Base-by-base conservation (phyloP, 1,139 yeast genomes). In the Taphrina communis region DNA sequence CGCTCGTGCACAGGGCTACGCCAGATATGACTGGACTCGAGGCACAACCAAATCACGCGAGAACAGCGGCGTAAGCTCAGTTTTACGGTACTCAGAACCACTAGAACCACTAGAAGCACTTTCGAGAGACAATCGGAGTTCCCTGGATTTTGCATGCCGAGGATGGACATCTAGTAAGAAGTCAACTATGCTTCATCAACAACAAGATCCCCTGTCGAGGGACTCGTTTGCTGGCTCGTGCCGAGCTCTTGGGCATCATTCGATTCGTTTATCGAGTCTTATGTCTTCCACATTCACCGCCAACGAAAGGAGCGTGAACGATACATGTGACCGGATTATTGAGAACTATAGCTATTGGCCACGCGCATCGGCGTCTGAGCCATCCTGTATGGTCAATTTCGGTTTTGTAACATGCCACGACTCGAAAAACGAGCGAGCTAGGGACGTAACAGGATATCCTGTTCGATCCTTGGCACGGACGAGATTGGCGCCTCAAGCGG, bases 301-400 rank as follows among this genome's bases (percentile, higher is more conserved):
- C 2, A 50, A 50, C n/a, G 12, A 21, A 8, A 50, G 2, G 53
- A 50, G 53, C 19, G 53, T 50, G 31, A 50, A 50, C 12, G 53
- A 50, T n/a, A 50, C 53, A 6, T 50, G 53, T 50, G 53, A 50
- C 14, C 6, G 36, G 2, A 50, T 50, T 6, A 50, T 50, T n/a
- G 53, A 21, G 31, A 19, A 11, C n/a, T 50, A 50, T 50, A 25
- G 53, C n/a, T 44, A 44, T 44, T 44, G 48, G 48, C 48, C 48
- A 25, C 31, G 31, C 31, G 31, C 31, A 25, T 25, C 31, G 31
- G 31, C 31, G 31, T 25, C 2, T 25, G 31, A 25, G 31, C 2
- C 31, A 25, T 25, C 31, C 31, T 25, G 31, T 25, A 25, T 25
- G 31, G 31, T 25, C 4, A 4, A 25, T 4, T 2, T 1, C 31